Evolutionary conservation across 1,139 yeast genomes (phyloP), one percentile per base, ranked within the genome.

Genomic region (Pichia sp.): DNA sequence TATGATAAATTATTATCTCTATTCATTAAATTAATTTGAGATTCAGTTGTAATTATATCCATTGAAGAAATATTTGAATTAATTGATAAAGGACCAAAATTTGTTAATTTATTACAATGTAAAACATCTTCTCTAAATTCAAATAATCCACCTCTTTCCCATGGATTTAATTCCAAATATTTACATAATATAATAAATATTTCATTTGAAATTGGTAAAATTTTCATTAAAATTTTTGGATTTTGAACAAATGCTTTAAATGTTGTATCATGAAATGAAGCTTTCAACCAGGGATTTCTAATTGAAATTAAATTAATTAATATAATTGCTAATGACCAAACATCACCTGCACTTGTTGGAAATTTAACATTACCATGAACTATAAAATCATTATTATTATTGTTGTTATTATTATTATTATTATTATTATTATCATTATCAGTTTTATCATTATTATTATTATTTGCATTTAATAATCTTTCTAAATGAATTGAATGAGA

Each of bases 281-380:
- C 96, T 56, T 83, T 79, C 48, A 88, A 78, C 97, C 97, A 89
- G 26, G 97, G 96, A 61, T 89, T 89, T 63, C 96, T 76, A 42
- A 88, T 82, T 58, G 95, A 86, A 11, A 87, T 75, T 46, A 89
- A 72, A 62, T 89, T 89, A 54, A 89, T 79, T 51, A 89, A 71
- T 35, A 89, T 81, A 32, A 89, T 83, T 3, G 94, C 95, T 47
- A 89, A 69, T 1, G 95, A 85, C 97, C 97, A 89, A 31, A 87
- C 77, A 63, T 89, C 97, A 45, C 92, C 89, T 8, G 87, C 79
- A 37, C 76, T 66, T 0, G 95, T 83, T n/a, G 90, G 89, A 61
- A 77, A 63, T 44, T 59, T 56, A 29, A 63, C 66, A 48, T 64
- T 76, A 67, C 59, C 75, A 66, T 40, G 81, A 74, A 56, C 47